Percentiles rank a stretch among this genome's conserved stretches.
These are phyloP conservation scores for Cladosporium austrohemisphaericum DNA, from an alignment of 2,329 filamentous ascomycete genomes.

Conservation along the genomic window DNA sequence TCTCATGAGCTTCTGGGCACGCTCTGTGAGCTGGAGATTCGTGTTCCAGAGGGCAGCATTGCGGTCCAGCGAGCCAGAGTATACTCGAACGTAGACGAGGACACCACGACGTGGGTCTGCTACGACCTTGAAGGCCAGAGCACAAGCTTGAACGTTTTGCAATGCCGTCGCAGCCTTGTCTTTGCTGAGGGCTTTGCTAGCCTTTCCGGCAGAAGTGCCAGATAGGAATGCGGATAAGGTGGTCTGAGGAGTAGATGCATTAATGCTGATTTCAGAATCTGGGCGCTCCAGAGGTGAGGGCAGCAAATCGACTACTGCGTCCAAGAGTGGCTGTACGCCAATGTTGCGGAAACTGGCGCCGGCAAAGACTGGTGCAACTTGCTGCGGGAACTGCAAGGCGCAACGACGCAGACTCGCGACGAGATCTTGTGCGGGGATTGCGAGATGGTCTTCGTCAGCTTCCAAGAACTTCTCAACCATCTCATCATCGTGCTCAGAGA, in stretches of 20 bases:
- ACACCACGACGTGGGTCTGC: constrained; percentile 82
- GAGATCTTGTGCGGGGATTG: constrained; percentile 63
- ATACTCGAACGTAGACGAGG: constrained; percentile 87
- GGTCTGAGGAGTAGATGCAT: not conserved
- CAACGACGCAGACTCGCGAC: constrained; percentile 70
- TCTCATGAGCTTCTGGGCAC: constrained; percentile 74
- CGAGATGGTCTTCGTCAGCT: constrained; percentile 66
- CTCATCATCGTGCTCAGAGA: constrained; percentile 83
- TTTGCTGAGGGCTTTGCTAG: constrained; percentile 39
- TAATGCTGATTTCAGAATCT: constrained; percentile 62
- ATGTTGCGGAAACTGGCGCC: constrained; percentile 93
- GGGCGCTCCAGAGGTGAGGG: constrained; percentile 78
- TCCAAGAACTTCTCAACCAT: constrained; percentile 84
- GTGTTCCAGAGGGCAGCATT: constrained; percentile 83
- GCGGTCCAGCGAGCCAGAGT: constrained; percentile 73
- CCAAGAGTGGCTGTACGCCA: constrained; percentile 85
- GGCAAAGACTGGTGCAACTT: constrained; percentile 80
- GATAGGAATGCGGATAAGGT: constrained; percentile 6
- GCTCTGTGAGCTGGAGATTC: constrained; percentile 72
- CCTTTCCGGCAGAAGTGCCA: constrained; percentile 30
- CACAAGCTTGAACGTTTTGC: constrained; percentile 65
- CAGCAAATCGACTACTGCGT: constrained; percentile 82
- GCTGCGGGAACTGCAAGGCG: constrained; percentile 64
- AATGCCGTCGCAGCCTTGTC: constrained; percentile 39
- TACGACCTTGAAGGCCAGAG: constrained; percentile 86